Evolutionary conservation across 2,329 filamentous ascomycete genomes (phyloP), one percentile per base, ranked within the genome.

Genomic region (Macrophomina phaseolina): DNA sequence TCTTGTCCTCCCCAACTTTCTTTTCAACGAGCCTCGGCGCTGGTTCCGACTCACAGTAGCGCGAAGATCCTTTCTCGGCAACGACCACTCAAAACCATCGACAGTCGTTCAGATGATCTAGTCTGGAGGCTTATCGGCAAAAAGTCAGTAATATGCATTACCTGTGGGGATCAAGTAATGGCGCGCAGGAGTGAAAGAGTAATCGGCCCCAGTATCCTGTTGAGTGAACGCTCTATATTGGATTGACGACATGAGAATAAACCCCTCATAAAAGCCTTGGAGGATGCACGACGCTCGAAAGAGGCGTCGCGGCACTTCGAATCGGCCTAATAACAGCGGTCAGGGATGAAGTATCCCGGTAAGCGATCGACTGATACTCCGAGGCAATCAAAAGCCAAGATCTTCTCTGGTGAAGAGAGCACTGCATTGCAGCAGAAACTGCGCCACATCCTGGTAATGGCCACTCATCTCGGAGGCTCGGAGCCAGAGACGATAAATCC

Each of bases 251-350:
- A 48, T 28, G 58, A 62, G 14, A 62, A 62, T 38, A 62, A 55
- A 48, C 56, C 56, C 56, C 58, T 62, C 58, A 62, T 38, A 32
- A 61, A 12, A 49, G 58, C 42, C 58, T 36, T 36, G 32, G 58
- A 23, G 58, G 58, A 23, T 62, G 58, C 58, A 62, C 8, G 42
- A 16, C 58, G 58, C 58, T 62, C 30, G 28, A 62, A 62, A 62
- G 56, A 62, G 58, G 58, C 58, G 58, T 62, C 45, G 58, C 58
- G 58, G 58, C 58, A 62, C 45, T 62, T 62, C 32, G 16, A 49
- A 38, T 36, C 58, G 58, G 58, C 34, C 58, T 14, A 48, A 16
- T 14, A 42, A 48, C 58, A 62, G 36, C 58, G 42, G 58, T 62
- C 58, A 48, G 46, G 58, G 58, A 12, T 62, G n/a, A 16, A 40